Evolutionary conservation across 805 yeast species (phyloP), one percentile per base, ranked within the genome.

Genomic region (Myxozyma kluyveri): DNA sequence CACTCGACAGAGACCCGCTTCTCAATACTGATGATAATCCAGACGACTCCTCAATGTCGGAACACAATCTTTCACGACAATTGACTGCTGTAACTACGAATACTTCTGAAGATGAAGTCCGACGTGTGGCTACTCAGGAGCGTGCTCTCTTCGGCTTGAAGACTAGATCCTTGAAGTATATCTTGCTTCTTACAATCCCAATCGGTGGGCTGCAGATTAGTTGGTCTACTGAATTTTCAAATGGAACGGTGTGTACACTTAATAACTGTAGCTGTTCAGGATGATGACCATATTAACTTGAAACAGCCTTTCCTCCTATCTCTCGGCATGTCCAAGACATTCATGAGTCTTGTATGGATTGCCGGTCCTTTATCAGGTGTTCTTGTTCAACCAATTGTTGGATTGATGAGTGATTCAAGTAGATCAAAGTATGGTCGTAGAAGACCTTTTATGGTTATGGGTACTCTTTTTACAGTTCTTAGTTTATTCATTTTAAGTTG

Each of bases 301-400:
- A 29, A 14, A 4, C 22, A 56, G 60, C 83, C 85, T 0, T 81
- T 75, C 59, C 63, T 82, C 14, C 65, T 81, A n/a, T 78, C 83
- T 0, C 66, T 82, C n/a, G 86, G 86, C 3, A 69, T 82, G 43
- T 76, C 84, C 1, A 81, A 80, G 59, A 74, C 78, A 21, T 60
- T 73, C 0, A 65, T 82, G 59, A 80, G 84, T 4, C 67, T 82
- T 42, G 75, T 82, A 3, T 82, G 86, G 87, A 73, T 82, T 21
- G 84, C 85, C 0, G 85, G 86, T 1, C 86, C 87, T 0, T 60
- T 81, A 14, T 76, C 83, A 12, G 86, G 86, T 0, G 73, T 82
- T 0, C 57, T 82, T 21, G 84, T 84, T 0, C 86, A 82, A 64
- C 87, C 87, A 0, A 69, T 81, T 3, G 77, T 81, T 36, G 87